A percentile compares a stretch with the other conserved stretches of the same genome.
These are phyloP conservation scores for Neospora caninum DNA, from an alignment of 169 alveolate genomes.

Conservation along the genomic window DNA sequence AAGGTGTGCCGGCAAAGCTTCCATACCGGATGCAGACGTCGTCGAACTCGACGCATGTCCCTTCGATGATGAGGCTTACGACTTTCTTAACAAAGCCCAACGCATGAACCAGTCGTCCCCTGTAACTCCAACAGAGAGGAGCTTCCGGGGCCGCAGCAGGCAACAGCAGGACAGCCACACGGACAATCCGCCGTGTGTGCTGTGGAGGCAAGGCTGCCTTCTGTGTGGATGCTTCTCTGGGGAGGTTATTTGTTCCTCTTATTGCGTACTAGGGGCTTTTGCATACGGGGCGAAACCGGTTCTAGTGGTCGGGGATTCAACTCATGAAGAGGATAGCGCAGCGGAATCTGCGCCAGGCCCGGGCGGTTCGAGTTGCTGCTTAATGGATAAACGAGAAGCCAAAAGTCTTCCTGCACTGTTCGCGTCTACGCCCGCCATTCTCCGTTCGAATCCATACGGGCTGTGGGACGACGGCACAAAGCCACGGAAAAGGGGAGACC, in stretches of 20 bases:
- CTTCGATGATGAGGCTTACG: slow-evolving; percentile 24
- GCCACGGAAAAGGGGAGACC: neutral
- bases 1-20: neutral
- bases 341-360: neutral
- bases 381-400: neutral
- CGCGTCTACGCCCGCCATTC: neutral
- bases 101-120: neutral
- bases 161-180: neutral
- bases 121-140: neutral
- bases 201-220: slow-evolving; percentile 37
- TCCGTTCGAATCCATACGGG: slow-evolving; percentile 33
- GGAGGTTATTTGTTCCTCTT: slow-evolving; percentile 4
- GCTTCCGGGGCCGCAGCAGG: neutral
- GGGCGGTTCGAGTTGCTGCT: neutral
- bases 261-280: neutral
- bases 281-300: neutral
- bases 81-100: neutral
- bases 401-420: neutral
- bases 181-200: neutral
- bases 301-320: neutral
- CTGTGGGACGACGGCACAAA: slow-evolving; percentile 6
- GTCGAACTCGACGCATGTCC: neutral
- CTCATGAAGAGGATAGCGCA: neutral
- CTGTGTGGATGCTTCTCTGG: slow-evolving; percentile 32
- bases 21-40: neutral